Evolutionary conservation across 768 basidiomycete species (phyloP), one percentile per base, ranked within the genome.

Genomic region (Flagelloscypha sp.): DNA sequence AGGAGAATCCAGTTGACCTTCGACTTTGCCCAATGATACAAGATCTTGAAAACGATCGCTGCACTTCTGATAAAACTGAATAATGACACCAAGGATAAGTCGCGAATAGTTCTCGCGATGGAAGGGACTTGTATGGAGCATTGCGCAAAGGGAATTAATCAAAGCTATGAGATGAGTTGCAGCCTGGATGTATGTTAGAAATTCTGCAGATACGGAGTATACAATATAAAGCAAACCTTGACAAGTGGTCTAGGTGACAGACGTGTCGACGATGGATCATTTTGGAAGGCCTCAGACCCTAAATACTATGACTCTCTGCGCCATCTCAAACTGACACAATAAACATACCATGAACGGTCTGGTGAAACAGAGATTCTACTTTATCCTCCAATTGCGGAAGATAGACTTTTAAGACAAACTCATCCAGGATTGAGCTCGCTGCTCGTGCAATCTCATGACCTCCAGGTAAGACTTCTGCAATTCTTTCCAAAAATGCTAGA

Each of bases 361-460:
- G 74, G 52, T 89, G 89, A 59, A 95, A 93, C 13, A 95, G 61
- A 33, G 73, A 66, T 1, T 84, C 80, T 31, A 94, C 88, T 54
- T 89, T 92, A 53, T 97, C 93, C 54, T 97, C 93, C 40, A 99
- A 57, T 55, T 95, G 93, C 0, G 94, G 94, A 30, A 98, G 61
- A 61, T 94, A 98, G 1, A 89, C 84, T 37, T 80, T 85, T 27
- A 90, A 61, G 9, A 99, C 89, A 51, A 99, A 98, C 33, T 95
- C 87, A 41, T 97, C 89, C 40, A 97, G 55, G 8, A 93, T 75
- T 13, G 73, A 65, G 28, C 76, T 81, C 18, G 85, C 79, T 2
- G 78, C 70, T 33, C 72, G 66, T 15, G 74, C 70, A 20, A 71
- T 68, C 42, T 86, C 84, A 20, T 73, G 47, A 3, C 81, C 86